Evolutionary conservation across 2,329 filamentous ascomycete species (phyloP).

Genomic region (Cordyceps cicadae): DNA sequence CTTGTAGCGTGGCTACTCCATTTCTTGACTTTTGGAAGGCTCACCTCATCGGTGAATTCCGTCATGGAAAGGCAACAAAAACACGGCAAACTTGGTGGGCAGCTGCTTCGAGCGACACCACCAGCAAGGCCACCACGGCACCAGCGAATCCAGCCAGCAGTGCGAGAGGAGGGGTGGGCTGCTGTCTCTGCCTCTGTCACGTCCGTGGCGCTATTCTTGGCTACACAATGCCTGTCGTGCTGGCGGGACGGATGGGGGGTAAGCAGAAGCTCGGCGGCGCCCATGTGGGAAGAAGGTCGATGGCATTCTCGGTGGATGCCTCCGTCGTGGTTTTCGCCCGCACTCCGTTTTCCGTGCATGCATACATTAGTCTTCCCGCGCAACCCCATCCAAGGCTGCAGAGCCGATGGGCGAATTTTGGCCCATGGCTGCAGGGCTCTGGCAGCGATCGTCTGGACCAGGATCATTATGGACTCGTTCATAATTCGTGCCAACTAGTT

Average conservation of each 20-base stretch:
- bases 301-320: slow-evolving; percentile 12
- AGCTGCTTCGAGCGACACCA: background rate
- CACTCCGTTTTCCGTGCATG: slow-evolving; percentile 10
- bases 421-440: slow-evolving; percentile 7
- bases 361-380: slow-evolving; percentile 12
- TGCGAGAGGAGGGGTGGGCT: background rate
- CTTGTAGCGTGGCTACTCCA: no score
- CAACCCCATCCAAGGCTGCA: slow-evolving; percentile 10
- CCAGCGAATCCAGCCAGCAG: background rate
- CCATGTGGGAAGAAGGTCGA: slow-evolving; percentile 5
- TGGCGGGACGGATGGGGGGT: background rate
- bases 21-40: background rate
- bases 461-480: background rate
- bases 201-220: background rate
- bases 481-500: no score
- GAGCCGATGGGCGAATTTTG: background rate
- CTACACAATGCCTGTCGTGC: background rate
- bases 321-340: slow-evolving; percentile 8
- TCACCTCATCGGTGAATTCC: background rate
- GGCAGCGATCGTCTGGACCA: slow-evolving; percentile 8
- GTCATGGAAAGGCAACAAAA: background rate
- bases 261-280: slow-evolving; percentile 9
- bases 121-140: background rate
- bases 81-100: background rate
- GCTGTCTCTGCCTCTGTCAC: background rate